Percentiles rank a stretch among this genome's conserved stretches.
These are phyloP conservation scores for Lentinula edodes DNA, from an alignment of 768 basidiomycete genomes.

Conservation along the genomic window DNA sequence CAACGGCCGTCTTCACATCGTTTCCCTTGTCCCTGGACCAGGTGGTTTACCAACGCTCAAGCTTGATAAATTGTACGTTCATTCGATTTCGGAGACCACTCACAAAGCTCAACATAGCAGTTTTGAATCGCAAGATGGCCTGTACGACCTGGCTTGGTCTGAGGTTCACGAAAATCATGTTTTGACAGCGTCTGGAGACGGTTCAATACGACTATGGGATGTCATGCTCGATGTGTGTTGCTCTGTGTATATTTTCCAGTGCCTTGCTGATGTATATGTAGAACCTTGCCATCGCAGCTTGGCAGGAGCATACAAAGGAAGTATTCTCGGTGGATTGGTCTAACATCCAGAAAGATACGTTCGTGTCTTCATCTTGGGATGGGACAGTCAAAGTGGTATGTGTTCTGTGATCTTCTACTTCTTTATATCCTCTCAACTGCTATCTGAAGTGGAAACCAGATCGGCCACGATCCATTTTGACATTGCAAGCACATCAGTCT, in stretches of 20 bases:
- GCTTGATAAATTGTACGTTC: constrained; percentile 65
- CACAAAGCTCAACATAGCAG: constrained; percentile 34
- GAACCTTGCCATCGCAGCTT: constrained; percentile 85
- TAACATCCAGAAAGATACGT: constrained; percentile 84
- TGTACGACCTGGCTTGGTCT: constrained; percentile 93
- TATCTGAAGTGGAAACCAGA: constrained; percentile 78
- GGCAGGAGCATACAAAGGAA: constrained; percentile 93
- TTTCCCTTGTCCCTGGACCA: constrained; percentile 45
- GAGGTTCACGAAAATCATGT: constrained; percentile 94
- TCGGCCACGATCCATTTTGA: constrained; percentile 68
- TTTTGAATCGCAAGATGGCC: constrained; percentile 84
- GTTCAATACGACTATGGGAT: constrained; percentile 89
- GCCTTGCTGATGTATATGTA: constrained; percentile 31
- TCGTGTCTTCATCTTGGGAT: constrained; percentile 90
- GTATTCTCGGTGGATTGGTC: constrained; percentile 96
- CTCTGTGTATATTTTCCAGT: not conserved
- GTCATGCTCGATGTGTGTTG: constrained; percentile 69
- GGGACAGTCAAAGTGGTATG: constrained; percentile 82
- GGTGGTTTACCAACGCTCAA: constrained; percentile 37
- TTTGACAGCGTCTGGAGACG: constrained; percentile 85
- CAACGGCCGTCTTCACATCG: constrained; percentile 81
- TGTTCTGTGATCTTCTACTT: constrained; percentile 6
- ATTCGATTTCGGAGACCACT: not conserved
- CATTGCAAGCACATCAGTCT: constrained; percentile 75
- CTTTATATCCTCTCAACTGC: not conserved